phyloP scores from a whole-genome alignment of 495 filamentous ascomycete genomes.

The Penicillium robsamsonii region DNA sequence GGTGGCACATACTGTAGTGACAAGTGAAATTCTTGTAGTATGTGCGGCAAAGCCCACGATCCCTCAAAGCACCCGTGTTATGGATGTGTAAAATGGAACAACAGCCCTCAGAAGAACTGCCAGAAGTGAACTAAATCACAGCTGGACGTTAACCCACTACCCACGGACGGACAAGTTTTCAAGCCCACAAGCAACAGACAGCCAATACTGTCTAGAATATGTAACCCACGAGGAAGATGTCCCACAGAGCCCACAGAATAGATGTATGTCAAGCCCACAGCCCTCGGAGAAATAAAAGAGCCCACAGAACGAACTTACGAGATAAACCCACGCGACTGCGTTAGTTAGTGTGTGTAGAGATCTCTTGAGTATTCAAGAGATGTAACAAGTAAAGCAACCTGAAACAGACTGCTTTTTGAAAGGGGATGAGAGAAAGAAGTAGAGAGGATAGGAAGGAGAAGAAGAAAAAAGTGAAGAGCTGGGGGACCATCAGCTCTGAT shows the following conservation, averaged over 20 bases:
- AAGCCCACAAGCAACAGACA: slow-evolving; percentile 49
- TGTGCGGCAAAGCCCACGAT: slow-evolving; percentile 45
- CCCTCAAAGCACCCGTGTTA: slow-evolving; percentile 43
- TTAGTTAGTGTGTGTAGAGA: slow-evolving; percentile 32
- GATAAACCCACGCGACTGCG: slow-evolving; percentile 39
- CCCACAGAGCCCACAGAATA: slow-evolving; percentile 46
- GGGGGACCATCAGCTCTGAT: slow-evolving; percentile 30
- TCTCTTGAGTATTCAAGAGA: slow-evolving; percentile 8
- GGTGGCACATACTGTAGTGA: slow-evolving; percentile 20
- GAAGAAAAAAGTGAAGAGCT: slow-evolving; percentile 25
- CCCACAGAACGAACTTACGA: slow-evolving; percentile 49
- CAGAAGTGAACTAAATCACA: slow-evolving; percentile 38
- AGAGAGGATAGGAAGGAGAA: slow-evolving; percentile 21
- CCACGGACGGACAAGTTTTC: slow-evolving; percentile 47
- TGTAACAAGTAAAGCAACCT: slow-evolving; percentile 21
- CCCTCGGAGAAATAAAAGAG: slow-evolving; percentile 45
- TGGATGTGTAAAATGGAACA: slow-evolving; percentile 28
- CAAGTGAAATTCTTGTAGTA: slow-evolving; percentile 22
- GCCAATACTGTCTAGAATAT: slow-evolving; percentile 45
- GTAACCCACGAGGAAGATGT: slow-evolving; percentile 44
- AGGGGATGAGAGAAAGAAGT: slow-evolving; percentile 14
- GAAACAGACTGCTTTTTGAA: slow-evolving; percentile 14
- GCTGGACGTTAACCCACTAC: slow-evolving; percentile 43
- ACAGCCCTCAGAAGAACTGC: slow-evolving; percentile 34
- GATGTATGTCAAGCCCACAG: slow-evolving; percentile 49